Percentiles rank a stretch among this genome's conserved stretches.
Conservation (phyloP, 345 rosid genomes). For the Sonneratia alba region DNA sequence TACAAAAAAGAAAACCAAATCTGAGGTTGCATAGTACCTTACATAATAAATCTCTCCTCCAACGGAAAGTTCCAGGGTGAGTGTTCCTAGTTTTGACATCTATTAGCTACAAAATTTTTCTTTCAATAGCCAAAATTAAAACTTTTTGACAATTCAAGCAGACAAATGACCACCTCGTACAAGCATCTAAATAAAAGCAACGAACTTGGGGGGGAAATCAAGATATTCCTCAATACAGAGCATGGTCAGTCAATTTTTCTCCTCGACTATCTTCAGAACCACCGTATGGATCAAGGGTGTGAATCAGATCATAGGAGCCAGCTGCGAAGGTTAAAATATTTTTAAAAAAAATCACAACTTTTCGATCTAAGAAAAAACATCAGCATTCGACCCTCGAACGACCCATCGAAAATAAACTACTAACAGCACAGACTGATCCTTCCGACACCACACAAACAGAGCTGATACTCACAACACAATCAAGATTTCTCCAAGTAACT, state of each 20-base stretch:
- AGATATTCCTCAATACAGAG: neutral
- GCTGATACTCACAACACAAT: neutral
- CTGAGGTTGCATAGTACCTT: neutral
- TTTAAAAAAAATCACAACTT: neutral
- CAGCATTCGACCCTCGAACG: slow-evolving; percentile 6
- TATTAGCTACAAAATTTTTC: neutral
- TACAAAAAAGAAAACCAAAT: neutral
- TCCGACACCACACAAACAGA: neutral
- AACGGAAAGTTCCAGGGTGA: neutral
- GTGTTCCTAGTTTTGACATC: neutral
- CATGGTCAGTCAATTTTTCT: neutral
- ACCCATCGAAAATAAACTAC: neutral
- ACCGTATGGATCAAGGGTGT: neutral
- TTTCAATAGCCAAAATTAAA: neutral
- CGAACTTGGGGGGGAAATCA: neutral
- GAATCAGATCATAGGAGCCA: neutral
- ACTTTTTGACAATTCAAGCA: neutral
- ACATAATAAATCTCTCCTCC: neutral
- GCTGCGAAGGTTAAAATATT: neutral
- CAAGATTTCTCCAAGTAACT: neutral
- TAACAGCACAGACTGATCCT: neutral
- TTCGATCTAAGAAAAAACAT: neutral
- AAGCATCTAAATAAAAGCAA: neutral
- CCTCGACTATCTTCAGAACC: neutral
- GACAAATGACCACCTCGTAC: neutral